phyloP scores from a whole-genome alignment of 768 basidiomycete species.

The Tricholoma terreum region DNA sequence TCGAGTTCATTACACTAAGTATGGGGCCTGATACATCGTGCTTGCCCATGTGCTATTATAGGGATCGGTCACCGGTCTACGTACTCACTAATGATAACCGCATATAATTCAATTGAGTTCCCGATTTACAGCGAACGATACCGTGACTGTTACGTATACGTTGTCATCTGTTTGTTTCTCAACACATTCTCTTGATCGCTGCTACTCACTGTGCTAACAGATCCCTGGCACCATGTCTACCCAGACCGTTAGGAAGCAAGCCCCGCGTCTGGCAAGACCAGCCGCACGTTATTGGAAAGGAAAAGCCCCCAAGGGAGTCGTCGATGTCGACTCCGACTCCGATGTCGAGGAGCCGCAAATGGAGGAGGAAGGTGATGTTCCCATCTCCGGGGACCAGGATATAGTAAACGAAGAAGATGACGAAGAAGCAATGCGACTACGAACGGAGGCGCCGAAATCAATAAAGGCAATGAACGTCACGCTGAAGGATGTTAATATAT shows the following conservation, averaged over 20 bases:
- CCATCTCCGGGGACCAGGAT: slow-evolving; percentile 56
- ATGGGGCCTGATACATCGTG: too few relatives aligned
- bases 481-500: slow-evolving; percentile 78
- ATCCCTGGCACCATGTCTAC: slow-evolving; percentile 14
- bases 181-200: too few relatives aligned
- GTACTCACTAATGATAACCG: too few relatives aligned
- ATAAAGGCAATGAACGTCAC: slow-evolving; percentile 67
- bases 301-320: slow-evolving; percentile 76
- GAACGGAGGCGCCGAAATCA: slow-evolving; percentile 30
- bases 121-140: too few relatives aligned
- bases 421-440: slow-evolving; percentile 39
- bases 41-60: too few relatives aligned
- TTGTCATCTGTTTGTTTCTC: slow-evolving; percentile 9
- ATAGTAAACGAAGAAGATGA: slow-evolving; percentile 46
- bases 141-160: background rate
- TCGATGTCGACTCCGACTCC: slow-evolving; percentile 59
- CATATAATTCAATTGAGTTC: too few relatives aligned
- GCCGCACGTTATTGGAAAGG: slow-evolving; percentile 90
- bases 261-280: slow-evolving; percentile 74
- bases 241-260: slow-evolving; percentile 54
- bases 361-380: slow-evolving; percentile 55
- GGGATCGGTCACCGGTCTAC: too few relatives aligned
- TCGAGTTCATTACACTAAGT: too few relatives aligned
- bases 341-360: slow-evolving; percentile 51
- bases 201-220: background rate